phyloP scores from a whole-genome alignment of 345 rosid genomes.

The Salix purpurea region DNA sequence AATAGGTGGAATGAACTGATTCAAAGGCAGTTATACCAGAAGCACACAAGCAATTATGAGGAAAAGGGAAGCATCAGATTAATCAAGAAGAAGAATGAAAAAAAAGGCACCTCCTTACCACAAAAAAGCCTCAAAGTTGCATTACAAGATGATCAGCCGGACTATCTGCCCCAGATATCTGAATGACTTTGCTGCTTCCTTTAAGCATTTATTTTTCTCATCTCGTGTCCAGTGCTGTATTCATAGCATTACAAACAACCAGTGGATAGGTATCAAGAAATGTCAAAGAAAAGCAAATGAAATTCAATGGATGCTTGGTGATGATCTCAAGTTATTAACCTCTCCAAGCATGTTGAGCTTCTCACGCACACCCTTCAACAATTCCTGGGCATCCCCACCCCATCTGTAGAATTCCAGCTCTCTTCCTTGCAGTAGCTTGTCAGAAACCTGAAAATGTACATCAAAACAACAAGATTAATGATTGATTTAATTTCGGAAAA shows the following conservation, averaged over 20 bases:
- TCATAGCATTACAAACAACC: conserved; percentile 1
- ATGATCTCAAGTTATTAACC: conserved; percentile 38
- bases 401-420: conserved; percentile 64
- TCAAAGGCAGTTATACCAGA: not conserved
- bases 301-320: conserved; percentile 3
- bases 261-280: conserved; percentile 12
- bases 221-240: conserved; percentile 84
- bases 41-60: not conserved
- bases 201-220: conserved; percentile 75
- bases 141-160: conserved; percentile 61
- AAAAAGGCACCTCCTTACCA: conserved; percentile 4
- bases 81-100: not conserved
- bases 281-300: conserved; percentile 9
- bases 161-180: conserved; percentile 75
- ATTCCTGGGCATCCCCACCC: conserved; percentile 57
- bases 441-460: conserved; percentile 52
- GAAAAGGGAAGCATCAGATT: not conserved
- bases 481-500: not conserved
- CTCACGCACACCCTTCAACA: conserved; percentile 60
- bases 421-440: conserved; percentile 61
- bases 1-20: not conserved
- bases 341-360: conserved; percentile 82
- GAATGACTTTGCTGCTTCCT: conserved; percentile 71
- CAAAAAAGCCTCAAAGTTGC: not conserved
- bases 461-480: not conserved